Base-by-base conservation (phyloP, 306 rosid species). In the Cucumis cinereus region DNA sequence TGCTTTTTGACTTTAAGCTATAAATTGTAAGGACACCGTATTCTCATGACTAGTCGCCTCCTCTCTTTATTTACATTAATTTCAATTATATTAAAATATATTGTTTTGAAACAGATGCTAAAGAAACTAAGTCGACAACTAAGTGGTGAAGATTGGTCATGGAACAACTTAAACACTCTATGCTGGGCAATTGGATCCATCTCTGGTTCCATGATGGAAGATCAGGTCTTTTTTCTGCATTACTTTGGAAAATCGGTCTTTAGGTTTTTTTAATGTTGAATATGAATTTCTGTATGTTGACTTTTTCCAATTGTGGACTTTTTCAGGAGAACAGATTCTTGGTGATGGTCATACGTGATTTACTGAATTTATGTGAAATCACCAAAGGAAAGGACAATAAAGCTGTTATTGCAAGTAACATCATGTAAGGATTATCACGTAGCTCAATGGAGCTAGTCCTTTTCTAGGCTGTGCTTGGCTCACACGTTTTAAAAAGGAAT, bases 171-270 rank as follows among this genome's bases (percentile, higher is more conserved):
- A 79, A 95, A 95, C 85, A 95, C 99, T 10, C 81, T 95, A 30
- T 95, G 99, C 80, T 95, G 99, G 99, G 99, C 99, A 67, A 95
- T 95, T 75, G 99, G 99, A 49, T 95, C 99, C 33, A 95, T 95
- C 83, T 95, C 99, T 79, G 99, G 99, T 79, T 95, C 99, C 74
- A 95, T 95, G 99, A 60, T 84, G 83, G 99, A 95, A 83, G 99
- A 95, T 78, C 99, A 95, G 97, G 99, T 92, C 78, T 62, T 15
- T 47, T 76, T 28, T 79, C 81, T 70, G 66, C 61, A 26, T 47
- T 47, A 72, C 40, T 72, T 30, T 49, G 70, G 28, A 36, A 64
- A 77, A 26, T 50, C 30, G 76, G 76, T 52, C 6, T 50, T 50
- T 72, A 30, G 61, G 60, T 72, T 71, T 15, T 57, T 36, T 56